These are phyloP conservation scores for Aspergillus tanneri DNA, from an alignment of 2,329 filamentous ascomycete species.

Conservation along the genomic window DNA sequence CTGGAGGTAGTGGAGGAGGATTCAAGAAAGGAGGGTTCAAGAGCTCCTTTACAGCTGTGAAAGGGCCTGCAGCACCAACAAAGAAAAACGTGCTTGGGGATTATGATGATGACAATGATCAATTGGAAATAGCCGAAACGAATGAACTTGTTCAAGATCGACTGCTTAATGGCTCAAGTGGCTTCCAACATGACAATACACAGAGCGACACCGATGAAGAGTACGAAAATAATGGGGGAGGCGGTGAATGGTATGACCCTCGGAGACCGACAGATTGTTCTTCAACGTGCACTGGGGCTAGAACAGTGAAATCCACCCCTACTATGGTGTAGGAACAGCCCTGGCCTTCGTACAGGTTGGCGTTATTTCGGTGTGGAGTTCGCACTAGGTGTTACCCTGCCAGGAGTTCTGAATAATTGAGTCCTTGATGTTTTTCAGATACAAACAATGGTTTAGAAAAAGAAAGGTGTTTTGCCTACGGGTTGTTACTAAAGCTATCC, in stretches of 20 bases:
- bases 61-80: slow-evolving; percentile 33
- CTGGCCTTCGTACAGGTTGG: neutral
- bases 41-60: slow-evolving; percentile 65
- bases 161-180: neutral
- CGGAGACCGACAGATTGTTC: slow-evolving; percentile 52
- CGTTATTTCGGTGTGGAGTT: neutral
- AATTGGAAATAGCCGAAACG: slow-evolving; percentile 19
- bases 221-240: slow-evolving; percentile 47
- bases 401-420: neutral
- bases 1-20: slow-evolving; percentile 33
- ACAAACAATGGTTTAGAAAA: too few relatives aligned
- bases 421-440: too few relatives aligned
- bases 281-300: slow-evolving; percentile 35
- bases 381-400: too few relatives aligned
- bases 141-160: slow-evolving; percentile 5
- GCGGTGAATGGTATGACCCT: slow-evolving; percentile 54
- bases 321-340: slow-evolving; percentile 4
- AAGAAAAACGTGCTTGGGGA: slow-evolving; percentile 46
- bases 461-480: too few relatives aligned
- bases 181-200: slow-evolving; percentile 46
- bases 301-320: slow-evolving; percentile 12
- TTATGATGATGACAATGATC: slow-evolving; percentile 42
- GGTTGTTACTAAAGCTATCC: too few relatives aligned
- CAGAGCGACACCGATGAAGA: slow-evolving; percentile 71
- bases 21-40: slow-evolving; percentile 86